phyloP scores from a whole-genome alignment of 805 yeast genomes.

The Dipodascus geniculatus region DNA sequence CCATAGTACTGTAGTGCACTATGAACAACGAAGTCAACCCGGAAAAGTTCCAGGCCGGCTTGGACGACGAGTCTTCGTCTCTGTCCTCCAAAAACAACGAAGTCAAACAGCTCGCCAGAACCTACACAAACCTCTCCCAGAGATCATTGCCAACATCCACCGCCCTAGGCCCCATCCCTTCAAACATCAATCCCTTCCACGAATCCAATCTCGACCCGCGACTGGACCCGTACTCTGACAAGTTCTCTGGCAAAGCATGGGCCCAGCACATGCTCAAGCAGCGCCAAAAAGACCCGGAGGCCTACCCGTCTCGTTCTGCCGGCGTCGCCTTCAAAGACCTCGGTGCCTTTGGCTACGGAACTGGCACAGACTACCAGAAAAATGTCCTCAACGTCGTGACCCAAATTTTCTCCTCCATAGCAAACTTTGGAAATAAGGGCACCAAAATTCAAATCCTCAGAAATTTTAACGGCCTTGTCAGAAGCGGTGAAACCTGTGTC shows the following conservation, averaged over 20 bases:
- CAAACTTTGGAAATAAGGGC: constrained; percentile 25
- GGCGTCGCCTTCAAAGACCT: constrained; percentile 47
- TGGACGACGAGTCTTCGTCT: neutral
- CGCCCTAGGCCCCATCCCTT: neutral
- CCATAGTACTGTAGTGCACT: too few relatives aligned
- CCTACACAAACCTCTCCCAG: neutral
- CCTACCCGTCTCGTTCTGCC: constrained; percentile 31
- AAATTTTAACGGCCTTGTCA: constrained; percentile 44
- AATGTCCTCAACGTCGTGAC: constrained; percentile 36
- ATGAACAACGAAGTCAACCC: neutral
- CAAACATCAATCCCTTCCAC: neutral
- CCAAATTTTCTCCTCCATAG: constrained; percentile 18
- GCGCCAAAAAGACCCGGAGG: neutral
- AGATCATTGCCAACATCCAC: neutral
- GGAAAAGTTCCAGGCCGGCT: neutral
- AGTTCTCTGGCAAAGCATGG: constrained; percentile 1
- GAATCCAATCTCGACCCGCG: neutral
- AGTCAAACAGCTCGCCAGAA: neutral
- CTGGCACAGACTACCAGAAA: constrained; percentile 53
- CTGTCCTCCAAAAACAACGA: neutral
- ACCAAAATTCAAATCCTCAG: constrained; percentile 34
- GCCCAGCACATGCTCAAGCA: constrained; percentile 1
- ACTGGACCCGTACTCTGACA: neutral
- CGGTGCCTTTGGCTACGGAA: constrained; percentile 49
- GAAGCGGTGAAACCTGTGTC: constrained; percentile 55